Evolutionary conservation across 2,329 filamentous ascomycete genomes (phyloP).

Genomic region (Colletotrichum sp.): DNA sequence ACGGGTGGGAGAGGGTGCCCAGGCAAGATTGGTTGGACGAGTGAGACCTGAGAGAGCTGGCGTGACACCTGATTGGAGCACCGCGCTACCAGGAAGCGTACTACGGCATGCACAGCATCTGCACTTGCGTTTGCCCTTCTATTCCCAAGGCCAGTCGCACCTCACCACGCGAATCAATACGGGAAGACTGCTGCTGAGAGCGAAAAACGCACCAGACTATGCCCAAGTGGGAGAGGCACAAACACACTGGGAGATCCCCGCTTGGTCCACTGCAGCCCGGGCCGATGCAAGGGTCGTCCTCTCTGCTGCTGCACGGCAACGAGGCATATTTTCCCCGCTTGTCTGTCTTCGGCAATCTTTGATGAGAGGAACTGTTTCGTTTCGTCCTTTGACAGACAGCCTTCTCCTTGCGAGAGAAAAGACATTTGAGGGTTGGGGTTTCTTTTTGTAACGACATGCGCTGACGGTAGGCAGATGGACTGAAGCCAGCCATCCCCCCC

Average conservation of each 20-base stretch:
- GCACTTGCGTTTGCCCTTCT: not conserved
- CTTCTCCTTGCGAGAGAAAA: not conserved
- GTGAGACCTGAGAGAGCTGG: not conserved
- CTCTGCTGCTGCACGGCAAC: constrained; percentile 17
- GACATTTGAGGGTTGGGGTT: not conserved
- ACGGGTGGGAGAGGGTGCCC: not conserved
- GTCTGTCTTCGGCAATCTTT: not conserved
- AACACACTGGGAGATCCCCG: not conserved
- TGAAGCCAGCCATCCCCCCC: not conserved
- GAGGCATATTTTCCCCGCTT: not conserved
- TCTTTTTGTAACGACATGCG: not conserved
- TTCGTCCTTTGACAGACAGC: not conserved
- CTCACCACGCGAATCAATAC: not conserved
- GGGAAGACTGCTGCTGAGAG: not conserved
- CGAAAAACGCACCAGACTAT: not conserved
- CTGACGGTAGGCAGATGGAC: not conserved
- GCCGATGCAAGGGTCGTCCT: constrained; percentile 14
- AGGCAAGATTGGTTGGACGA: not conserved
- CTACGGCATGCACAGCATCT: not conserved
- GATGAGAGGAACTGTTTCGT: not conserved
- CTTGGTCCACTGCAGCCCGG: constrained; percentile 7
- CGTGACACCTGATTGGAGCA: constrained; percentile 6
- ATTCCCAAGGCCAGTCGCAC: not conserved
- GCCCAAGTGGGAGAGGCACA: not conserved
- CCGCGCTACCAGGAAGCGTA: not conserved